Base-by-base conservation (phyloP, 1,284 basidiomycete species). In the Ceraceosorus bombacis region DNA sequence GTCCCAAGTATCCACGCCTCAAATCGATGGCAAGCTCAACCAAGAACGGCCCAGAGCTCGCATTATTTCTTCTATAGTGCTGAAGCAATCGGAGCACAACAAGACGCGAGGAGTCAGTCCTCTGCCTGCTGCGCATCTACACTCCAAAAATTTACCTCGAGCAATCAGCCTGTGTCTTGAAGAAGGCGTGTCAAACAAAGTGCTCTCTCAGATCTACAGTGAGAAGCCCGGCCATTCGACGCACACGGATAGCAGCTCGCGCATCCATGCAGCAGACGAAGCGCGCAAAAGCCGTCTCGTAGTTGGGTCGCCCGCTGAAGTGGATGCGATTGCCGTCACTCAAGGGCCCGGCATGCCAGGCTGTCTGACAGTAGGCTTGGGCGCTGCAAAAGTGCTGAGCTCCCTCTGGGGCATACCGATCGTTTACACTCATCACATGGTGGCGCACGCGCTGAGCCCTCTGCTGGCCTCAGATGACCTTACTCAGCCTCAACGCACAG, bases 401-500 rank as follows among this genome's bases (percentile, higher is more conserved):
- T 64, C 69, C 3, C 63, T 71, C 6, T 68, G 66, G 13, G 37
- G 41, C 8, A 72, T 67, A 37, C 72, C 74, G 9, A 41, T 77
- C 7, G 64, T 77, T 36, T 73, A 74, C 49, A 58, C 70, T 0
- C 75, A 77, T 59, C 75, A 77, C 52, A 77, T 77, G 75, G 70
- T 65, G 41, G 73, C 69, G 6, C 69, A 71, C 54, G 66, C 68
- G 0, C 62, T 71, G 17, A 71, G 68, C 13, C 68, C 68, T 0
- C 51, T 70, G 5, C 54, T 71, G 8, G 68, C 40, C 6, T 65
- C 70, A 17, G 65, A 66, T 0, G 49, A 15, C 43, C 15, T 46
- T 10, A 10, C 10, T 15, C 27, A 27, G 27, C 27, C 27, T 27
- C 27, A 27, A 27, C 27, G 27, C 27, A 27, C 27, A 27, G 27